Conservation (phyloP, 805 yeast species). For the Yueomyces sinensis region DNA sequence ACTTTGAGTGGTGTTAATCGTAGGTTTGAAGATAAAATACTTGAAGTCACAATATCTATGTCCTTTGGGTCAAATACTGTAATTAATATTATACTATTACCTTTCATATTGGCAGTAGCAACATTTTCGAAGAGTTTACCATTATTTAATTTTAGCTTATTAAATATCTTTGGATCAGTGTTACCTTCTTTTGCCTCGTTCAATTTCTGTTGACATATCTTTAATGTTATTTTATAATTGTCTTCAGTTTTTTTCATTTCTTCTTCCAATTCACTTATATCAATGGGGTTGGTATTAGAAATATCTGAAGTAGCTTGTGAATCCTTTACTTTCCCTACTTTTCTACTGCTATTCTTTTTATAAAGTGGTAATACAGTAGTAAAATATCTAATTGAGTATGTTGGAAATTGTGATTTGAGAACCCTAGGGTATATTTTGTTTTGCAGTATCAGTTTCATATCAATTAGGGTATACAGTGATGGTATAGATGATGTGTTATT, state of each 20-base stretch:
- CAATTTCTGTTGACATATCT: slow-evolving; percentile 39
- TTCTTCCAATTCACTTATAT: not conserved
- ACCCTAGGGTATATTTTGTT: too few relatives aligned
- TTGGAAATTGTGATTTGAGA: too few relatives aligned
- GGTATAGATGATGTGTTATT: too few relatives aligned
- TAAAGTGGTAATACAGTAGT: too few relatives aligned
- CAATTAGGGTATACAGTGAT: too few relatives aligned
- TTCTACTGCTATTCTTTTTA: too few relatives aligned
- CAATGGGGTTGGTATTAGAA: too few relatives aligned
- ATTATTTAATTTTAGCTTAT: slow-evolving; percentile 39
- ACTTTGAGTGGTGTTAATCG: slow-evolving; percentile 75
- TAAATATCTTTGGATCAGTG: slow-evolving; percentile 54
- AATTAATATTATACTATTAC: slow-evolving; percentile 50
- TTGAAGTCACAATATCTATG: slow-evolving; percentile 53
- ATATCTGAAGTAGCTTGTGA: too few relatives aligned
- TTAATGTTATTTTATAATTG: slow-evolving; percentile 35
- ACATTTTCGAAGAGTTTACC: slow-evolving; percentile 40
- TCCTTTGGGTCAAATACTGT: slow-evolving; percentile 80
- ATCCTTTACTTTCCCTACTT: too few relatives aligned
- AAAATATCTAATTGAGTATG: too few relatives aligned
- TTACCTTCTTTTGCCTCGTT: slow-evolving; percentile 58
- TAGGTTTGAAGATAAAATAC: slow-evolving; percentile 54
- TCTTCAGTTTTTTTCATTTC: slow-evolving; percentile 5
- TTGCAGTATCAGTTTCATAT: too few relatives aligned
- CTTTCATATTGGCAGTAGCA: slow-evolving; percentile 62